These are phyloP conservation scores for Trametes hirsuta DNA, from an alignment of 1,284 basidiomycete species.

Conservation along the genomic window DNA sequence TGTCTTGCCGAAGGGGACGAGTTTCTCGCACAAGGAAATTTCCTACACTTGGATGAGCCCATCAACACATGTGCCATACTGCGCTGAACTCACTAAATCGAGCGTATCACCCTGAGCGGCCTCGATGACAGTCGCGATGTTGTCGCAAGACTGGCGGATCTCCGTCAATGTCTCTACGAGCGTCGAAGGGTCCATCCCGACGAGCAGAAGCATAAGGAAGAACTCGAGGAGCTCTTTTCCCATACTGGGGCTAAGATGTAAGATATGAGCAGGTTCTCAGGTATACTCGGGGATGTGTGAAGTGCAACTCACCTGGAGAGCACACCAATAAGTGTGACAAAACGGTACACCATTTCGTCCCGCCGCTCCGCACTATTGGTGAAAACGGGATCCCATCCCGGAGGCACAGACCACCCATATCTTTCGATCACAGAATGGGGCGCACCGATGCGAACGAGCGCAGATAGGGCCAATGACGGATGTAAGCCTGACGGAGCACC, in stretches of 20 bases:
- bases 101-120: neutral
- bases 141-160: slow-evolving; percentile 31
- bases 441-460: slow-evolving; percentile 27
- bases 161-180: slow-evolving; percentile 47
- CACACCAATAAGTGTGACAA: slow-evolving; percentile 48
- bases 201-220: slow-evolving; percentile 51
- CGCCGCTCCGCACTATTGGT: slow-evolving; percentile 26
- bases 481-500: slow-evolving; percentile 8
- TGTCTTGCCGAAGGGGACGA: slow-evolving; percentile 42
- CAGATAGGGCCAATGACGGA: slow-evolving; percentile 6
- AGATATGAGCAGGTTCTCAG: neutral
- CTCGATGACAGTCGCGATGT: slow-evolving; percentile 5
- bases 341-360: slow-evolving; percentile 39
- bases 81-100: slow-evolving; percentile 31
- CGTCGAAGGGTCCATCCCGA: slow-evolving; percentile 58
- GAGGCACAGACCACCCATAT: slow-evolving; percentile 9
- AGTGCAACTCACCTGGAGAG: slow-evolving; percentile 48
- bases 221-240: slow-evolving; percentile 50
- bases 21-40: slow-evolving; percentile 45
- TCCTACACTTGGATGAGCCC: slow-evolving; percentile 43
- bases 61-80: neutral
- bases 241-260: slow-evolving; percentile 25
- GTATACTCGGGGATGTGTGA: no score
- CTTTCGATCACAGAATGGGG: slow-evolving; percentile 14
- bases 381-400: neutral